Evolutionary conservation across 257 asterid species (phyloP).

Genomic region (Catharanthus roseus): DNA sequence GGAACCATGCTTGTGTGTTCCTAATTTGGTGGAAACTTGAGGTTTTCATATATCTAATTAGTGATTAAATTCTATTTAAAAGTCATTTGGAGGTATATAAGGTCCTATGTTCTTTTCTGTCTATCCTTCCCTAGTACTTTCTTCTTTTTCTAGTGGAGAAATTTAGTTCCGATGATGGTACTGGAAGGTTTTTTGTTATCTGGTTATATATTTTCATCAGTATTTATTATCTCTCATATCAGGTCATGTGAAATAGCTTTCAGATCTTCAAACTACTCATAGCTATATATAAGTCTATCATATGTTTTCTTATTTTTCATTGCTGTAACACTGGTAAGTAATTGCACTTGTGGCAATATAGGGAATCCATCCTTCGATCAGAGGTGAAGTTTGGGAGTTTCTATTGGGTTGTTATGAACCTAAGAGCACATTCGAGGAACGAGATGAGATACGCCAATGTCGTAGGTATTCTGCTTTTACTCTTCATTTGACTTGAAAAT

Average conservation of each 20-base stretch:
- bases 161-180: not conserved
- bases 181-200: not conserved
- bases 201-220: not conserved
- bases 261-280: not conserved
- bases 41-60: not conserved
- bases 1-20: not conserved
- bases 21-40: not conserved
- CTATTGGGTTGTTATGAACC: conserved; percentile 90
- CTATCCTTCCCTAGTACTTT: not conserved
- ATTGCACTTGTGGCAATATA: conserved; percentile 19
- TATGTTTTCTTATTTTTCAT: not conserved
- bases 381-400: conserved; percentile 99
- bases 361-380: conserved; percentile 96
- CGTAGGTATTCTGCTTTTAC: conserved; percentile 52
- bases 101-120: not conserved
- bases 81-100: not conserved
- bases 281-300: not conserved
- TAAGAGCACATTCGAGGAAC: conserved; percentile 76
- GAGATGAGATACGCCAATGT: conserved; percentile 57
- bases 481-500: conserved; percentile 3
- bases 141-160: not conserved
- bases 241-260: not conserved
- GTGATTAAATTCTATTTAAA: not conserved
- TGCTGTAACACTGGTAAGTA: not conserved
- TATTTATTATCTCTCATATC: not conserved